Conservation (phyloP, 2,329 filamentous ascomycete genomes). For the Aspergillus costaricaensis region DNA sequence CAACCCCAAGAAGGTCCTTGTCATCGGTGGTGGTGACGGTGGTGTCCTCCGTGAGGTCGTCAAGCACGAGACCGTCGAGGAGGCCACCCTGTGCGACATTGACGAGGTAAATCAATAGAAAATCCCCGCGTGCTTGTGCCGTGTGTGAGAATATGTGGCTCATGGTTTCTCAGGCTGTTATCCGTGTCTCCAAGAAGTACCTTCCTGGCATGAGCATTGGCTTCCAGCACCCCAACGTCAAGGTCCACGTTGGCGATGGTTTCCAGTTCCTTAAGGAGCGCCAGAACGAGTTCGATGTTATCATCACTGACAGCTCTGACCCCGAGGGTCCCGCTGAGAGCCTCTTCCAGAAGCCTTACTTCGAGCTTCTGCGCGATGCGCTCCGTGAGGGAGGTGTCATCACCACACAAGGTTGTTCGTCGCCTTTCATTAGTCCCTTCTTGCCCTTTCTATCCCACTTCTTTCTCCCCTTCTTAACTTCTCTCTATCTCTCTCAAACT, state of each 20-base stretch:
- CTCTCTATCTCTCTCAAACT: conserved; percentile 9
- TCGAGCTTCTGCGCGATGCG: conserved; percentile 86
- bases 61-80: conserved; percentile 97
- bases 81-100: conserved; percentile 96
- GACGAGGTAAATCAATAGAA: conserved; percentile 67
- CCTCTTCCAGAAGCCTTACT: conserved; percentile 98
- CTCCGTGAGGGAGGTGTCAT: conserved; percentile 96
- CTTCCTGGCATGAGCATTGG: conserved; percentile 91
- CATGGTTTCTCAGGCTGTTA: conserved; percentile 68
- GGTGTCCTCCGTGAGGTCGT: conserved; percentile 97
- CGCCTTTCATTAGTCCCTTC: conserved; percentile 60
- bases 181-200: conserved; percentile 97
- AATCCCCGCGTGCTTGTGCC: conserved; percentile 7
- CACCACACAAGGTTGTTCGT: conserved; percentile 99
- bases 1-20: conserved; percentile 95
- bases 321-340: conserved; percentile 94
- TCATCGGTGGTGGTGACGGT: conserved; percentile 96
- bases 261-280: conserved; percentile 98
- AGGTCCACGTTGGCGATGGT: conserved; percentile 90
- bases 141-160: neutral
- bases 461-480: conserved; percentile 33
- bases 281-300: conserved; percentile 98
- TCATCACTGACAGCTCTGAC: conserved; percentile 98
- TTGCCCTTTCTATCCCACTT: conserved; percentile 34
- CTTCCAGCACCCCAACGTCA: conserved; percentile 91